Evolutionary conservation across 495 filamentous ascomycete species (phyloP), one percentile per base, ranked within the genome.

Genomic region (Podospora fimiseda): DNA sequence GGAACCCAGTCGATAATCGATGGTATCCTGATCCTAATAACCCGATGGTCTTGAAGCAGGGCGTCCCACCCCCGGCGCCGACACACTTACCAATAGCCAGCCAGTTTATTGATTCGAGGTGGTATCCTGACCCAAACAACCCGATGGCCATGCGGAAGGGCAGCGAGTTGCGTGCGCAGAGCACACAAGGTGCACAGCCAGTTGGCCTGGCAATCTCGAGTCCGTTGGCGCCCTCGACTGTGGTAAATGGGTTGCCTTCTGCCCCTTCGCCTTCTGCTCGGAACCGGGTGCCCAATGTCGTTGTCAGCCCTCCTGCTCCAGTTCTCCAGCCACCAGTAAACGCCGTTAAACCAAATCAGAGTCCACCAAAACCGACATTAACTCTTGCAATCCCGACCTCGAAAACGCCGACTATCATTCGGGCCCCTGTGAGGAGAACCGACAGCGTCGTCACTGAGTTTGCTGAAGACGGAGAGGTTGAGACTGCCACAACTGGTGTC

Each of bases 401-500:
- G 48, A 58, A 39, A 39, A 53, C 43, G 22, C 48, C n/a, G n/a
- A n/a, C 30, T 2, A 24, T 47, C 15, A 11, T 37, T 30, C 46
- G 39, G 33, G 42, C 50, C 15, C 49, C 53, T 13, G 33, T 58
- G 22, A 59, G 56, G 57, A 43, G 58, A 48, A 55, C 69, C 22
- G 63, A 71, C 9, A 76, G 74, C 56, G 57, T 71, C 19, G 56
- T 73, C 9, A 74, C 76, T 15, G 73, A 75, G 40, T 72, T 74
- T 58, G 75, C 74, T 7, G 76, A 70, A 43, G 75, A 77, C 53
- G 72, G 68, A 9, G 69, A 74, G 39, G 42, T 58, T 27, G 68
- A 71, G 13, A 55, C 56, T 3, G 60, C 61, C 11, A 62, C 62
- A 33, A 58, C 62, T 30, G 59, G 51, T 33, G 60, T 73, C 27